Evolutionary conservation across 1,284 basidiomycete genomes (phyloP), one percentile per base, ranked within the genome.

Genomic region (Coniferiporia weirii): DNA sequence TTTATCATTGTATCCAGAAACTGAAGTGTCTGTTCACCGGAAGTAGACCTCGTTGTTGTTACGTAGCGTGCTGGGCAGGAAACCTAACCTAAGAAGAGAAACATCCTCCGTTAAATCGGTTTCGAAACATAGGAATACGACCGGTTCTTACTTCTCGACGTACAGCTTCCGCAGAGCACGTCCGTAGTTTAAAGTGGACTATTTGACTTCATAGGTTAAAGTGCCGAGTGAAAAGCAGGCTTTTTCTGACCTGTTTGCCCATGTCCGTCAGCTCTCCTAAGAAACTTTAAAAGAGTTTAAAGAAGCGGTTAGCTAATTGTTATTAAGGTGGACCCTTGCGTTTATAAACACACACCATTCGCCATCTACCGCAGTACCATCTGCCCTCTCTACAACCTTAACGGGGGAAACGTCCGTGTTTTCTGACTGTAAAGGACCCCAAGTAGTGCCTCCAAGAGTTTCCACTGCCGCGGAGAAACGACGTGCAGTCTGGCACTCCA

Each of bases 181-280:
- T 0, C 91, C 91, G 63, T 84, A 84, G 49, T 80, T 76, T 61
- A 80, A 83, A 2, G 89, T 91, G 3, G 88, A 83, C 87, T 89
- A 61, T 34, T 50, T 15, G n/a, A 51, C 36, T 10, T n/a, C 10
- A 32, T 56, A 48, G 50, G 46, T 55, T 40, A 59, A 22, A 64
- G 59, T 52, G 19, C 57, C 6, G 56, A 17, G 54, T 40, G 4
- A 57, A 46, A 56, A 13, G 15, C 43, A 32, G 27, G 36, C 51
- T 10, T 49, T 22, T 22, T 12, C 71, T 32, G 66, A 85, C 87
- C 73, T 84, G 74, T 67, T 86, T 78, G 36, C 91, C 91, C 4
- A 87, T 64, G 66, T 93, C 91, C 8, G 91, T 92, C 63, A 93
- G 72, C 68, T 92, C 89, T 34, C 91, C 91, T 13, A 91, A 73